These are phyloP conservation scores for Colletotrichum sublineola DNA, from an alignment of 2,329 filamentous ascomycete genomes.

Conservation along the genomic window DNA sequence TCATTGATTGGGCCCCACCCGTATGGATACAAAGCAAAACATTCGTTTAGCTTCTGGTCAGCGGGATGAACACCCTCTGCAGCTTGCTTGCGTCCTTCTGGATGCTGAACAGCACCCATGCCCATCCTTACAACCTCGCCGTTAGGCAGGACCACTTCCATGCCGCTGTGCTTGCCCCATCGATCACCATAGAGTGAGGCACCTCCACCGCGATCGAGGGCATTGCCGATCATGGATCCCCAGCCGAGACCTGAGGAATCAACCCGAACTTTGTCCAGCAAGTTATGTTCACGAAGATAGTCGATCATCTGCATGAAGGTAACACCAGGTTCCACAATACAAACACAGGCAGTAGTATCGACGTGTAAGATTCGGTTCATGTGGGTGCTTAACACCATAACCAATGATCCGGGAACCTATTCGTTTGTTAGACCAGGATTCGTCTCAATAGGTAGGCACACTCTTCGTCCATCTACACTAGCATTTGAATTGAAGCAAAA, in stretches of 20 bases:
- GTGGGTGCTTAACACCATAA: slow-evolving; percentile 63
- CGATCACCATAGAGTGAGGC: slow-evolving; percentile 57
- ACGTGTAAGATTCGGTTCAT: slow-evolving; percentile 68
- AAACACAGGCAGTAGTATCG: slow-evolving; percentile 61
- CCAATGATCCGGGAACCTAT: slow-evolving; percentile 61
- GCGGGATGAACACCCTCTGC: slow-evolving; percentile 52
- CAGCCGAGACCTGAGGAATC: slow-evolving; percentile 58
- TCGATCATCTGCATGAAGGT: slow-evolving; percentile 65
- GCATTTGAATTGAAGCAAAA: not conserved
- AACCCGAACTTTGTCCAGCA: slow-evolving; percentile 56
- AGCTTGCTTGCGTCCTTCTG: slow-evolving; percentile 45
- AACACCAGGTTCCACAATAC: slow-evolving; percentile 69
- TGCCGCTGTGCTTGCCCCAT: slow-evolving; percentile 52
- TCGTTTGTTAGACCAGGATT: not conserved
- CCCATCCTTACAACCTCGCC: slow-evolving; percentile 61
- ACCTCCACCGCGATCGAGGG: slow-evolving; percentile 60
- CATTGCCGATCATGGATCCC: slow-evolving; percentile 60
- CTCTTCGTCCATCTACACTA: not conserved
- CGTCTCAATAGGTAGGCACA: not conserved
- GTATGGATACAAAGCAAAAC: slow-evolving; percentile 54
- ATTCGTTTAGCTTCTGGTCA: slow-evolving; percentile 46
- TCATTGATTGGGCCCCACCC: slow-evolving; percentile 56
- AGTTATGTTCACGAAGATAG: slow-evolving; percentile 55
- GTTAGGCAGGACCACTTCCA: slow-evolving; percentile 60
- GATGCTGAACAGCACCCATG: slow-evolving; percentile 59